Base-by-base conservation (phyloP, 257 asterid species). In the Verbascum thapsus region DNA sequence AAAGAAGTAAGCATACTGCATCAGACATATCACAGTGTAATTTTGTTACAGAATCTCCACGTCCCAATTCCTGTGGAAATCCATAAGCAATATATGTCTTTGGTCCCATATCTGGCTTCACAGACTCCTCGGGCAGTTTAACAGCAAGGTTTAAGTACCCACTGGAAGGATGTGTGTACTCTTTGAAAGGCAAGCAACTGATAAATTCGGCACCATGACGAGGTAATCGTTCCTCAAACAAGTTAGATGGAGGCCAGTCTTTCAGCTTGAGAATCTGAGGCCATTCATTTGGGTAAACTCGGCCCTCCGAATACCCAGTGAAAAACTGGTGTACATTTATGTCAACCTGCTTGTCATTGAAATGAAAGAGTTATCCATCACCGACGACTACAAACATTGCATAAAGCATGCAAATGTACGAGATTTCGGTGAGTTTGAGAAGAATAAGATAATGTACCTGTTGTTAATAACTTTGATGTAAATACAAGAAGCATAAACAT, bases 31-130 rank as follows among this genome's bases (percentile, higher is more conserved):
- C 80, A 37, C 80, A 78, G 18, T 78, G 84, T 26, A 78, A 72
- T 59, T 78, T 71, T 19, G 86, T 77, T 17, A 81, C 86, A 23
- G 81, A 81, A 66, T 81, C 83, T 41, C 83, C 85, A 43, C 83
- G 77, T 4, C 81, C 83, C n/a, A 81, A 63, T 65, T 81, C 83
- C 53, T 65, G 72, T 0, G 42, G 3, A 68, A 61, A 66, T 12
- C 86, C 86, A 63, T 80, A 74, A 37, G 83, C 86, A 18, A 80
- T 80, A 48, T 77, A 77, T n/a, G 86, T 77, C 68, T 80, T 80
- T 0, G 86, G 86, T 16, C 86, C 86, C 80, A 80, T 58, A 57
- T 80, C 85, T 37, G 83, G 86, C 71, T 80, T 74, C 66, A 81
- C 9, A 47, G 65, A 72, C 3, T 26, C 7, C 0, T 20, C 2